Evolutionary conservation across 208 protist genomes (phyloP), one percentile per base, ranked within the genome.

Genomic region (Trypanosoma grayi): DNA sequence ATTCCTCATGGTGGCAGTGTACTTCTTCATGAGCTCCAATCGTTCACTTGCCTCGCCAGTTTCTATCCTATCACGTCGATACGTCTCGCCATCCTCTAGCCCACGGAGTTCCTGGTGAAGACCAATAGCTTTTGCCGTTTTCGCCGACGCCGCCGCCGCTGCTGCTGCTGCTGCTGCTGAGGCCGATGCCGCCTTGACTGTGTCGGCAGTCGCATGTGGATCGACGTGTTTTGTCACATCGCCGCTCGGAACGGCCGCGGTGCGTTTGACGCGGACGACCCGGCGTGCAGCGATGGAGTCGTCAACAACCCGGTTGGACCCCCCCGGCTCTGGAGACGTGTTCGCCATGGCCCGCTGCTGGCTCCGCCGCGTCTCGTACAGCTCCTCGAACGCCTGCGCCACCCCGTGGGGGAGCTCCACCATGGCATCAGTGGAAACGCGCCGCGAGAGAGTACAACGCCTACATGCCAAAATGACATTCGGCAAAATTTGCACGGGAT

Each of bases 401-500:
- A 89, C 27, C 14, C 66, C 44, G 3, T 50, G 25, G 14, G 82
- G 82, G 31, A 89, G 51, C 55, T 89, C 78, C 9, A 55, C 22
- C 47, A 69, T 28, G 2, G 39, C 20, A 11, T 61, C 65, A 27
- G 18, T 45, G 25, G 48, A 45, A 11, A 69, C 62, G 16, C 43
- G 31, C 41, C 68, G 20, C 46, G 54, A 30, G 14, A 68, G 31
- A 1, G 72, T 68, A 54, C 86, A 93, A 13, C 51, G 44, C 8
- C 75, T 73, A 66, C 86, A 93, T 24, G 62, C 64, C 27, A 93
- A 24, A n/a, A 50, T 48, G 22, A 60, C 61, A 20, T 58, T 73
- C 34, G 70, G 68, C 4, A 74, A 36, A 37, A 85, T 60, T 55
- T 84, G 73, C 47, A 92, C 85, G 9, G 79, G 61, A 60, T 88